phyloP scores from a whole-genome alignment of 1,284 basidiomycete species.

The Coniophora puteana region DNA sequence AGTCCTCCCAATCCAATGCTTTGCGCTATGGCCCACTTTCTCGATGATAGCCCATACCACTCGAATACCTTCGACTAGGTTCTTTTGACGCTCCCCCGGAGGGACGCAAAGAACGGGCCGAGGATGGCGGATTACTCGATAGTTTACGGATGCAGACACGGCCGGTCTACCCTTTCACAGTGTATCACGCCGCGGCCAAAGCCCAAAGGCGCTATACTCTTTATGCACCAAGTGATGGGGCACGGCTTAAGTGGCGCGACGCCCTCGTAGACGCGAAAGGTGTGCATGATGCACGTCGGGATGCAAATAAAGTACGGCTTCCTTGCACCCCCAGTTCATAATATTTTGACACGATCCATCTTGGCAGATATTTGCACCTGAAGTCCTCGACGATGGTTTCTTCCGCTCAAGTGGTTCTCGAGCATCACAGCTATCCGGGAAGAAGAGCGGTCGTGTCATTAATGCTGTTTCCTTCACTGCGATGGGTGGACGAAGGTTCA shows the following conservation, averaged over 20 bases:
- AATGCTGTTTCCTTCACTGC: slow-evolving; percentile 19
- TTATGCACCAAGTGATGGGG: slow-evolving; percentile 54
- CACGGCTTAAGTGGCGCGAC: slow-evolving; percentile 60
- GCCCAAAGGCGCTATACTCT: slow-evolving; percentile 63
- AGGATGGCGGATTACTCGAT: slow-evolving; percentile 57
- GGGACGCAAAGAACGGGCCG: slow-evolving; percentile 53
- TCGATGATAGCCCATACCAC: slow-evolving; percentile 54
- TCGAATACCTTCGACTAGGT: slow-evolving; percentile 71
- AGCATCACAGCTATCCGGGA: slow-evolving; percentile 23
- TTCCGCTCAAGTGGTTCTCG: slow-evolving; percentile 47
- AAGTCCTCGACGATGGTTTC: slow-evolving; percentile 52
- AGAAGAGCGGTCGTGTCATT: slow-evolving; percentile 18
- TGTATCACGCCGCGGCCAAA: slow-evolving; percentile 64
- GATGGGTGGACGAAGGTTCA: slow-evolving; percentile 45
- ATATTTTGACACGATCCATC: slow-evolving; percentile 8
- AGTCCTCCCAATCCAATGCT: slow-evolving; percentile 20
- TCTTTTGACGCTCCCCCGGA: slow-evolving; percentile 57
- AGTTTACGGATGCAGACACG: slow-evolving; percentile 46
- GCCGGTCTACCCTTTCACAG: slow-evolving; percentile 66
- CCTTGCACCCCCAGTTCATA: not conserved
- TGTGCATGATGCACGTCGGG: slow-evolving; percentile 57
- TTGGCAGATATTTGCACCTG: slow-evolving; percentile 60
- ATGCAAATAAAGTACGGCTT: slow-evolving; percentile 62
- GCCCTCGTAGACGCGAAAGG: slow-evolving; percentile 57
- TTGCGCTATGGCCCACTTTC: not conserved